Evolutionary conservation across 2,329 filamentous ascomycete genomes (phyloP), one percentile per base, ranked within the genome.

Genomic region (Exophiala xenobiotica): DNA sequence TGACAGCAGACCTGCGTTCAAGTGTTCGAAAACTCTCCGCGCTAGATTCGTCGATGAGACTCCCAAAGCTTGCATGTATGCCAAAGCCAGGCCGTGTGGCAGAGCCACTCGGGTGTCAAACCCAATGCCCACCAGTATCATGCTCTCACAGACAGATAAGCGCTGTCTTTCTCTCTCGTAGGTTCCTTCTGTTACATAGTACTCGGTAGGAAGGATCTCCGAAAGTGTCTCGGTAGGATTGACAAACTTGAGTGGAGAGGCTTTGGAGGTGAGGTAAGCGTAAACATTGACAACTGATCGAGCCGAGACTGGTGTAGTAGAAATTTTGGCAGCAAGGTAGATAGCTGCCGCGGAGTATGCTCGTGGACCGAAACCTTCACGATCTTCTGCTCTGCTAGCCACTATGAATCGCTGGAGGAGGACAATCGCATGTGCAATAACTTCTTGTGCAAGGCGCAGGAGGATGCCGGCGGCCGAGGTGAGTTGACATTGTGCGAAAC

Each of bases 21-120:
- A 78, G 64, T 95, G 85, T 45, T 84, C 83, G 37, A 95, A 75
- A 0, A 85, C 81, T 33, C 83, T 79, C 46, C 77, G 75, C 1
- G 87, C 80, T 2, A 95, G 75, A 5, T 70, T 71, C 0, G 79
- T 71, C 35, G 67, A 66, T 1, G 66, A 67, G 41, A 87, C 85
- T 52, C 90, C 88, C 14, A 99, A 80, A 0, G 91, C 86, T 70
- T 97, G 92, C 1, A 97, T 81, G 67, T 97, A 99, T 4, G 91
- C 96, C 51, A 97, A 80, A 52, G 88, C 88, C 11, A 97, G 80
- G 0, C 87, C 81, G 65, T 97, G 89, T 0, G 93, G 93, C 0
- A 96, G 78, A 1, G 88, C 83, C 8, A 95, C 88, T 61, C 93
- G 88, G 1, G 86, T 88, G 63, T 95, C 81, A 69, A 96, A 97